Base-by-base conservation (phyloP, 2,329 filamentous ascomycete genomes). In the Aspergillus sp. region DNA sequence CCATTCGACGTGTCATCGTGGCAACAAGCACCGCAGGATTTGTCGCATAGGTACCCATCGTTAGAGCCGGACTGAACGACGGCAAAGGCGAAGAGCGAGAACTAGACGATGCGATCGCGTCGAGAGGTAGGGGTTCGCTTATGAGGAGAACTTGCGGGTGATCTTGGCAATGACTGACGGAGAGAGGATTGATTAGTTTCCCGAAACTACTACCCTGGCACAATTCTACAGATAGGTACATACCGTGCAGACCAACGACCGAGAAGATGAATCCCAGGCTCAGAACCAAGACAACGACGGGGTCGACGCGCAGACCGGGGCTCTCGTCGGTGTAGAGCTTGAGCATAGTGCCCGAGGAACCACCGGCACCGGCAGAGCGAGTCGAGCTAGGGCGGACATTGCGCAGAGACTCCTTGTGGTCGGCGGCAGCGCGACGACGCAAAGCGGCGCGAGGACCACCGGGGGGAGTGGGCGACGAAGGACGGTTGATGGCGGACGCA, bases 281-380 rank as follows among this genome's bases (percentile, higher is more conserved):
- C 70, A 99, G 85, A 68, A 97, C 95, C 73, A 99, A 85, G 65
- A 99, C 94, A 67, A 99, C 93, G 61, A 99, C 95, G 22, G 95
- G 95, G 78, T 99, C 95, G 66, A 99, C 95, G 84, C 97, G 96
- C 72, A 99, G 84, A 63, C 95, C 95, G 60, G 95, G 95, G 66
- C 91, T 96, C 83, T 99, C 95, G 76, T 99, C 95, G 59, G 95
- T 99, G 87, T 99, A 99, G 49, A 99, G 89, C 80, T 93, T 94
- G 82, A 99, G 84, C 95, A 99, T 99, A 55, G 95, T 99, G 82
- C 92, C 96, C 78, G 90, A 96, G 76, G 92, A 97, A 67, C 95
- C 95, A 68, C 95, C 95, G 18, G 95, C 95, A 69, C 95, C 95
- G 36, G 95, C 95, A 45, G 94, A 88, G 71, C 95, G 87, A 67